Evolutionary conservation across 208 protist species (phyloP).

Genomic region (Acanthamoeba culbertsoni): DNA sequence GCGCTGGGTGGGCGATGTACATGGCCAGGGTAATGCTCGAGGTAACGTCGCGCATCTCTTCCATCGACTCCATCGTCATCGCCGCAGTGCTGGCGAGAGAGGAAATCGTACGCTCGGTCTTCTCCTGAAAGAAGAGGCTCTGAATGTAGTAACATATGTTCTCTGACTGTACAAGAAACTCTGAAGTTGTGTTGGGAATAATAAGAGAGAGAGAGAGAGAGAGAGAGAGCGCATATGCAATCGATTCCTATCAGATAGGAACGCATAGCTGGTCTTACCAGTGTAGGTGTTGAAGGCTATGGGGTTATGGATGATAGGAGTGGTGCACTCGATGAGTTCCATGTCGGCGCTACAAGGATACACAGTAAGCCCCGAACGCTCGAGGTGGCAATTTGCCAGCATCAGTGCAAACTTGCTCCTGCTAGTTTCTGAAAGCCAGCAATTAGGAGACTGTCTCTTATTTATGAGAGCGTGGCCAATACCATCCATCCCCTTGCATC

Average conservation of each 20-base stretch:
- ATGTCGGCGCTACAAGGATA: background rate
- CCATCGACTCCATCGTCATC: background rate
- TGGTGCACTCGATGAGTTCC: slow-evolving; percentile 12
- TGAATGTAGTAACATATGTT: slow-evolving; percentile 38
- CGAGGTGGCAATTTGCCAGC: slow-evolving; percentile 14
- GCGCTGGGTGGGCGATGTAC: background rate
- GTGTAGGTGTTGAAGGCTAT: slow-evolving; percentile 46
- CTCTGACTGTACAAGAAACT: slow-evolving; percentile 23
- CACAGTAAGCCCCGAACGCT: background rate
- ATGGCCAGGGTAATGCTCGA: background rate
- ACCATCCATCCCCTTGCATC: slow-evolving; percentile 26
- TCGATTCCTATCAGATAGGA: no score
- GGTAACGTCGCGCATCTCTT: background rate
- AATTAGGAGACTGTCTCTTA: background rate
- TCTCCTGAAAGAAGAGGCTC: slow-evolving; percentile 34
- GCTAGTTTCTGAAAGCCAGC: background rate
- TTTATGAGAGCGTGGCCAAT: background rate
- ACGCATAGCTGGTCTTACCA: background rate
- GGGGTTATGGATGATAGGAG: background rate
- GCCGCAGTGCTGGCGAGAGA: background rate
- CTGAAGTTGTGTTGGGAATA: background rate
- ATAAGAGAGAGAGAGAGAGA: background rate
- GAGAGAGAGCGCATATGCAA: background rate
- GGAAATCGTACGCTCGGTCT: background rate
- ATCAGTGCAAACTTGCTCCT: slow-evolving; percentile 18